Evolutionary conservation across 2,329 filamentous ascomycete genomes (phyloP), one percentile per base, ranked within the genome.

Genomic region (Monosporascus sp.): DNA sequence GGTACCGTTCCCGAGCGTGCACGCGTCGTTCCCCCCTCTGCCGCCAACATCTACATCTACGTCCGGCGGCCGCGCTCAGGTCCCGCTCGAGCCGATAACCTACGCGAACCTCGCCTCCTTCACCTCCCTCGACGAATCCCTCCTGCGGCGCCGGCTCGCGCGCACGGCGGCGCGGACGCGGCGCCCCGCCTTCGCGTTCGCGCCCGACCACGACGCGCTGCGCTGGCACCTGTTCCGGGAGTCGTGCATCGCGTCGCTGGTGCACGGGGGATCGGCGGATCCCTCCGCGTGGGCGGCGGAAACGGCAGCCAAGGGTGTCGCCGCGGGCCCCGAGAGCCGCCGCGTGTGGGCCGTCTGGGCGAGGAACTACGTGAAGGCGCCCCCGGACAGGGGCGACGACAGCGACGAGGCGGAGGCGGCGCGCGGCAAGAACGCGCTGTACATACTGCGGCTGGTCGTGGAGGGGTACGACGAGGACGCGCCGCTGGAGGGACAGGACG

Each of bases 141-240:
- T 84, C 24, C 70, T 96, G 51, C 78, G 79, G 11, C 66, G 70
- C 14, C 74, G 75, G 9, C 72, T 91, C n/a, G 59, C 70, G 20
- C 60, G 61, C 56, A 60, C 63, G 14, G 60, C 61, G 26, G 54
- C 62, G 62, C 63, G 63, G 65, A 63, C 61, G 63, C 65, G 72
- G 54, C 74, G 77, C 59, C 79, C 75, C 15, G 71, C 75, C 22
- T 79, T 94, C 41, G 88, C 89, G 41, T 73, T 92, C 57, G 61
- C 84, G 48, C 89, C 90, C 0, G 82, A 90, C 62, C 70, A 81
- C 55, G 80, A 86, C 53, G 83, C 84, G 7, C 79, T 91, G 60
- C 72, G 79, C 55, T 95, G 90, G 90, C 87, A 93, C 69, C 83
- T 90, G 68, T 83, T 85, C 54, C 84, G 93, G 48, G 91, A 96